A percentile compares a stretch with the other conserved stretches of the same genome.
These are phyloP conservation scores for Phialocephala sp. DNA, from an alignment of 2,329 filamentous ascomycete species.

Conservation along the genomic window DNA sequence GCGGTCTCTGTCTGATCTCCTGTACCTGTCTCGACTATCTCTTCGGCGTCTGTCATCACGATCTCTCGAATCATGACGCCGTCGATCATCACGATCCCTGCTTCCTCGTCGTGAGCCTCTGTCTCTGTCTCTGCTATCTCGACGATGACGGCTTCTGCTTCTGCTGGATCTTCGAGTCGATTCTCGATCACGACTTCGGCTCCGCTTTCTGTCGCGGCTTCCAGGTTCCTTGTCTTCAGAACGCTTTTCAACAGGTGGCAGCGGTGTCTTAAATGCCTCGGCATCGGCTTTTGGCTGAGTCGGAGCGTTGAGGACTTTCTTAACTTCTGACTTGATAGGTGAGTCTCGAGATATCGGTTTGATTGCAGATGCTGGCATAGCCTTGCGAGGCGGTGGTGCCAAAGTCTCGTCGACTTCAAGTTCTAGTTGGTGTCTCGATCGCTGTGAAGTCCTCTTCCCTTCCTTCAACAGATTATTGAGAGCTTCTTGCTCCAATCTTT, in stretches of 20 bases:
- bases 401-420: constrained; percentile 43
- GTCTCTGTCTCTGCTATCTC: constrained; percentile 38
- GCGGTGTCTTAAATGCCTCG: constrained; percentile 30
- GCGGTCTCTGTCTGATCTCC: constrained; percentile 28
- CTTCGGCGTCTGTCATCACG: constrained; percentile 40
- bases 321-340: constrained; percentile 37
- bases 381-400: constrained; percentile 43
- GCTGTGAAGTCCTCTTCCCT: constrained; percentile 39
- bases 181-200: constrained; percentile 39
- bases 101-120: constrained; percentile 36
- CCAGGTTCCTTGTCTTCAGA: constrained; percentile 23
- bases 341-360: constrained; percentile 41
- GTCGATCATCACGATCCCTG: constrained; percentile 32
- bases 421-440: constrained; percentile 42
- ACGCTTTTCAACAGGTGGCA: constrained; percentile 16
- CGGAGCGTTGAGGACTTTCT: constrained; percentile 33
- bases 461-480: constrained; percentile 44
- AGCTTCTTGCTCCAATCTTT: constrained; percentile 44
- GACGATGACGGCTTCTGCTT: constrained; percentile 33
- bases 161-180: constrained; percentile 36
- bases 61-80: constrained; percentile 35
- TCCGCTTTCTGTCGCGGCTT: constrained; percentile 27
- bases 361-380: constrained; percentile 43
- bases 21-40: constrained; percentile 40
- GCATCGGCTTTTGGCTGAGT: constrained; percentile 31